Evolutionary conservation across 768 basidiomycete genomes (phyloP).

Genomic region (Mrakia gelida): DNA sequence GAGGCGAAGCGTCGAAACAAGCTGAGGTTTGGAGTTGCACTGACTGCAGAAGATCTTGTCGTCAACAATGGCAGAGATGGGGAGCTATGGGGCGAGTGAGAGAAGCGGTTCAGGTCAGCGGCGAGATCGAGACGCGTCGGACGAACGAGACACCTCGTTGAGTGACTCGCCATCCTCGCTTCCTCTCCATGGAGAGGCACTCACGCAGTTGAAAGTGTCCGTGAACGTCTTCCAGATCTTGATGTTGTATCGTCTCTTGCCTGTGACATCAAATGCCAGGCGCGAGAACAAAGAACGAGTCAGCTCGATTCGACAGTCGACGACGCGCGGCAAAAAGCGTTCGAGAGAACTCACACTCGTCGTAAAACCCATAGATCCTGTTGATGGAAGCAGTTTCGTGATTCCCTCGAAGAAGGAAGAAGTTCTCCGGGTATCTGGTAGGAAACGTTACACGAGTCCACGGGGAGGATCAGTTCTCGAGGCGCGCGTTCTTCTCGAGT

Average conservation of each 20-base stretch:
- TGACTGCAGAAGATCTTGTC: too few relatives aligned
- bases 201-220: slow-evolving; percentile 95
- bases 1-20: too few relatives aligned
- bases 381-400: slow-evolving; percentile 99
- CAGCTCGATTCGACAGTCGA: too few relatives aligned
- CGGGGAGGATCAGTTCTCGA: slow-evolving; percentile 40
- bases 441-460: slow-evolving; percentile 55
- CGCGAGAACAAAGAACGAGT: neutral
- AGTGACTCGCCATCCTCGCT: slow-evolving; percentile 74
- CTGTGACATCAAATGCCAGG: too few relatives aligned
- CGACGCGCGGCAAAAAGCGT: neutral
- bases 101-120: neutral
- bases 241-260: slow-evolving; percentile 99
- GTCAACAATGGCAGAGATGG: too few relatives aligned
- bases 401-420: slow-evolving; percentile 98
- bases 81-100: too few relatives aligned
- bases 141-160: too few relatives aligned
- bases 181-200: slow-evolving; percentile 98
- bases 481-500: too few relatives aligned
- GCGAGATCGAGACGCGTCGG: neutral
- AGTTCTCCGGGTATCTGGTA: slow-evolving; percentile 99
- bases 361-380: slow-evolving; percentile 99
- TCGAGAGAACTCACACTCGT: slow-evolving; percentile 73
- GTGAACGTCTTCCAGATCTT: slow-evolving; percentile 99
- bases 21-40: too few relatives aligned